Evolutionary conservation across 805 yeast genomes (phyloP).

Genomic region (Hyphopichia homilentoma): DNA sequence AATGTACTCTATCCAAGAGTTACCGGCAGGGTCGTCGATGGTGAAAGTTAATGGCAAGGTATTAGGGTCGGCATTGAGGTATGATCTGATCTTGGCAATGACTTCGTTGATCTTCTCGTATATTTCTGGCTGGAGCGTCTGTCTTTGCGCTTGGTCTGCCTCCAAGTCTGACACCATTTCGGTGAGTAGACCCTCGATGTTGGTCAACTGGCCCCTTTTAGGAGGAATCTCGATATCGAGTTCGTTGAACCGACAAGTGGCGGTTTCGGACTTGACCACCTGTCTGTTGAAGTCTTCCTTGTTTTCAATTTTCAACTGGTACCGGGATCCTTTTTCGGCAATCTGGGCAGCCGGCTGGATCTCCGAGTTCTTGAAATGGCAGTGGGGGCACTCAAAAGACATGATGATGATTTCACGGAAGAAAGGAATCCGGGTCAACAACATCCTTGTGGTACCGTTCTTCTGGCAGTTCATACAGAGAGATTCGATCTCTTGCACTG

Average conservation of each 20-base stretch:
- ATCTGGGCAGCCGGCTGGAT: slow-evolving; percentile 94
- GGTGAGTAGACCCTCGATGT: slow-evolving; percentile 80
- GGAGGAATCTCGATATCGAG: slow-evolving; percentile 94
- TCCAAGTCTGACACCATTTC: slow-evolving; percentile 82
- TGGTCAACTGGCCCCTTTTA: slow-evolving; percentile 88
- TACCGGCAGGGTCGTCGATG: slow-evolving; percentile 93
- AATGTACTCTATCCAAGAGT: slow-evolving; percentile 88
- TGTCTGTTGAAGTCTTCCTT: slow-evolving; percentile 81
- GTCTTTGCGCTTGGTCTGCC: slow-evolving; percentile 78
- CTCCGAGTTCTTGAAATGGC: slow-evolving; percentile 87
- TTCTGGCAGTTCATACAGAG: slow-evolving; percentile 94
- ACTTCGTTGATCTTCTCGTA: slow-evolving; percentile 73
- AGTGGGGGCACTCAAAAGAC: slow-evolving; percentile 95
- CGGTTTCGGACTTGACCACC: slow-evolving; percentile 86
- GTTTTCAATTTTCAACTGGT: slow-evolving; percentile 62
- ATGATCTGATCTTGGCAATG: slow-evolving; percentile 54
- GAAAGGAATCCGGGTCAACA: slow-evolving; percentile 85
- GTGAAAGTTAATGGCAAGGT: slow-evolving; percentile 73
- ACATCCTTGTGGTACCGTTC: slow-evolving; percentile 76
- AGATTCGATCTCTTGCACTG: slow-evolving; percentile 93
- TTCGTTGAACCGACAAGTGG: slow-evolving; percentile 74
- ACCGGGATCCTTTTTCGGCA: slow-evolving; percentile 82
- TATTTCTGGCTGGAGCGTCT: slow-evolving; percentile 67
- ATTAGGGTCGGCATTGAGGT: slow-evolving; percentile 62
- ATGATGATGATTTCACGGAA: slow-evolving; percentile 87